Percentiles rank a stretch among this genome's conserved stretches.
Conservation (phyloP, 1,284 basidiomycete species). For the Moesziomyces aphidis region DNA sequence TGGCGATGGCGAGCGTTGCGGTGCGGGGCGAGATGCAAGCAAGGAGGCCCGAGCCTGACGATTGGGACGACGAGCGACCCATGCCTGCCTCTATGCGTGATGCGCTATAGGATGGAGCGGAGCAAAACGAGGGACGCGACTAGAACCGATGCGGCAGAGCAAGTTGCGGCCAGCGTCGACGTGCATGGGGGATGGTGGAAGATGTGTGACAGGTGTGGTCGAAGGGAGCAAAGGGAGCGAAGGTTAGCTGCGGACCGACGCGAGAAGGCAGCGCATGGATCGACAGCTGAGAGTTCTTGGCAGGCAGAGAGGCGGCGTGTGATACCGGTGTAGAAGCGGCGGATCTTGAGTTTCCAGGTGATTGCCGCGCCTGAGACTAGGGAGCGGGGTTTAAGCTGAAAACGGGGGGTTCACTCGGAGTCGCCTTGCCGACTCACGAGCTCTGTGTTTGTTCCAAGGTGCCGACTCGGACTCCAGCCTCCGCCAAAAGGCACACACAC, state of each 20-base stretch:
- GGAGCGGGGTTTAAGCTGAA: no score
- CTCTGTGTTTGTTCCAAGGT: no score
- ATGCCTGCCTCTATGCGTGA: background rate
- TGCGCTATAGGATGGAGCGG: background rate
- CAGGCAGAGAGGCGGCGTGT: no score
- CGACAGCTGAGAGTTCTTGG: no score
- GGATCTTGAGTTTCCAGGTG: no score
- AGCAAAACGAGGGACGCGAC: background rate
- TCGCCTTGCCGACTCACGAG: no score
- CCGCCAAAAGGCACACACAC: no score
- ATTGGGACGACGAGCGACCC: conserved; percentile 13
- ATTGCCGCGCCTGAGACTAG: no score
- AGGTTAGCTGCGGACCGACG: background rate
- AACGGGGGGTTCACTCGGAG: no score
- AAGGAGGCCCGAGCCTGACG: conserved; percentile 18
- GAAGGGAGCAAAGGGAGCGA: background rate
- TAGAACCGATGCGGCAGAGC: background rate
- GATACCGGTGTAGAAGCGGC: no score
- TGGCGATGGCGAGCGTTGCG: conserved; percentile 52
- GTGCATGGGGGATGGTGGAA: background rate
- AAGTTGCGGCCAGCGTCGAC: background rate
- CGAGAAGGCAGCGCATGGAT: background rate
- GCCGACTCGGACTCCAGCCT: no score
- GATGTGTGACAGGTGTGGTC: background rate
- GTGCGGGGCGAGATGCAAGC: conserved; percentile 45